A percentile compares a stretch with the other conserved stretches of the same genome.
phyloP scores from a whole-genome alignment of 306 rosid genomes.

The Sechiopsis laciniata region DNA sequence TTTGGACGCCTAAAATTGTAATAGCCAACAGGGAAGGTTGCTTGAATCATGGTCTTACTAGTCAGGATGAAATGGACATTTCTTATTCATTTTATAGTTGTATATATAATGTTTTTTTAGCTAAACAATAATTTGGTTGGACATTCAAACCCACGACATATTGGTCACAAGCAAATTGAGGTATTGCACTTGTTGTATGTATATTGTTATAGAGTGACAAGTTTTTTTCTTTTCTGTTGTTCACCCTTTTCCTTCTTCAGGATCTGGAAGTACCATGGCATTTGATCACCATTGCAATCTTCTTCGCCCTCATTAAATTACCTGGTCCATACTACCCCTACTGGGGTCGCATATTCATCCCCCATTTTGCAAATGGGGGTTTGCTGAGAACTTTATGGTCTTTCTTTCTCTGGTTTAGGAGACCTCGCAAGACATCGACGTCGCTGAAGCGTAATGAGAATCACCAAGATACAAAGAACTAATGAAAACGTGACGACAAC shows the following conservation, averaged over 20 bases:
- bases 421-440: constrained; percentile 26
- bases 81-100: no score
- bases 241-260: constrained; percentile 38
- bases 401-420: constrained; percentile 32
- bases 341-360: constrained; percentile 80
- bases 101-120: no score
- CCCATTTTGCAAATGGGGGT: constrained; percentile 63
- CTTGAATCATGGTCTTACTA: no score
- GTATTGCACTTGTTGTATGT: no score
- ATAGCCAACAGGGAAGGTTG: no score
- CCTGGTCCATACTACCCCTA: constrained; percentile 88
- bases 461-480: constrained; percentile 22
- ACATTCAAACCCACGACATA: no score
- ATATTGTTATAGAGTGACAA: no score
- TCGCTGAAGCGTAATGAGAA: constrained; percentile 15
- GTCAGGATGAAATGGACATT: no score
- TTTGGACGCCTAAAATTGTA: no score
- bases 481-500: not conserved
- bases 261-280: constrained; percentile 91
- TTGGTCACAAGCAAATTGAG: no score
- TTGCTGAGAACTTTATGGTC: constrained; percentile 35
- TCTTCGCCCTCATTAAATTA: constrained; percentile 73
- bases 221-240: not conserved
- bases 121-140: no score
- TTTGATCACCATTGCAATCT: constrained; percentile 59